A percentile compares a stretch with the other conserved stretches of the same genome.
phyloP scores from a whole-genome alignment of 2,329 filamentous ascomycete species.

The Talaromyces albobiverticillius region DNA sequence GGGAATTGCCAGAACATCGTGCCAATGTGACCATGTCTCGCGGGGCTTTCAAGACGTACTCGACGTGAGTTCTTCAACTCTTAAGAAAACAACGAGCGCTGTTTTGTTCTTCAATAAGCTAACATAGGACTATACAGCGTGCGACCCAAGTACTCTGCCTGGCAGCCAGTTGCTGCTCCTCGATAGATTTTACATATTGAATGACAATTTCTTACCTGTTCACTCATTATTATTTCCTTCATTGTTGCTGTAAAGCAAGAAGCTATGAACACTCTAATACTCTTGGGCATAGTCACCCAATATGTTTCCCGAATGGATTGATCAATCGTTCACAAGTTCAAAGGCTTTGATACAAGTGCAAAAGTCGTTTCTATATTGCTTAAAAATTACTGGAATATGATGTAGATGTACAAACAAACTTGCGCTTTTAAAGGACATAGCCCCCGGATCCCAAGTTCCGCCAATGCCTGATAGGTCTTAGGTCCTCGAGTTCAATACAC shows the following conservation, averaged over 20 bases:
- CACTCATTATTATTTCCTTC: not conserved
- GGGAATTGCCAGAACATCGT: slow-evolving; percentile 71
- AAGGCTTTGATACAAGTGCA: not conserved
- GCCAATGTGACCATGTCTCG: slow-evolving; percentile 73
- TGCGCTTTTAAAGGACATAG: slow-evolving; percentile 53
- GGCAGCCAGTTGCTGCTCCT: slow-evolving; percentile 15
- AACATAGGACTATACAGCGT: slow-evolving; percentile 3
- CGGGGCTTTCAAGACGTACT: slow-evolving; percentile 88
- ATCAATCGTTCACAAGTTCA: not conserved
- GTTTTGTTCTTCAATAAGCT: not conserved
- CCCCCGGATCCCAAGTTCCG: slow-evolving; percentile 63
- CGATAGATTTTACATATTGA: slow-evolving; percentile 15
- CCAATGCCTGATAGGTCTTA: slow-evolving; percentile 76
- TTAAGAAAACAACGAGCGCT: not conserved
- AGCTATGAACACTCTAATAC: too few relatives aligned
- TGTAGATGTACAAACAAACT: slow-evolving; percentile 10
- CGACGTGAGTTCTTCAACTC: slow-evolving; percentile 66
- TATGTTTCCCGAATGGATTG: not conserved
- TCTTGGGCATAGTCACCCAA: too few relatives aligned
- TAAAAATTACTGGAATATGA: not conserved
- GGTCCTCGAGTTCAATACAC: slow-evolving; percentile 93
- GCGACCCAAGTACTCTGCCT: slow-evolving; percentile 14
- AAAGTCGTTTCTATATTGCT: slow-evolving; percentile 3
- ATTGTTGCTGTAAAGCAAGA: slow-evolving; percentile 10
- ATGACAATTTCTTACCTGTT: slow-evolving; percentile 2